Base-by-base conservation (phyloP, 768 basidiomycete genomes). In the Kwoniella newhampshirensis region DNA sequence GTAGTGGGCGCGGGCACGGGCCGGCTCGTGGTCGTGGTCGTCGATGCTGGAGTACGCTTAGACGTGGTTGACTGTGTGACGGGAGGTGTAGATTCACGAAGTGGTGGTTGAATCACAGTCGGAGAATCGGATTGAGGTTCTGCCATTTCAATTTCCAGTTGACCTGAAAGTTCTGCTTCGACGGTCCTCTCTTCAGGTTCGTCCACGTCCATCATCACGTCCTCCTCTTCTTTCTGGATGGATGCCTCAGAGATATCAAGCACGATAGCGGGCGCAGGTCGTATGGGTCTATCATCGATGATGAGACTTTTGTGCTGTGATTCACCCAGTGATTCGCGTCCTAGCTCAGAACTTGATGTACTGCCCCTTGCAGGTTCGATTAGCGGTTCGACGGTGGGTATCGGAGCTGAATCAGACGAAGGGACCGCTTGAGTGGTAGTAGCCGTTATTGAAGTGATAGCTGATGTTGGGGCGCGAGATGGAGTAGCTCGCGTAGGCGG, bases 221-320 rank as follows among this genome's bases (percentile, higher is more conserved):
- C 57, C 35, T 23, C 57, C 35, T 23, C 60, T 17, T 25, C n/a
- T 15, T 45, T 26, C 28, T 32, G 32, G 13, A 32, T 32, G 32
- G 32, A 32, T 6, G 32, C 7, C 7, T 32, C 32, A 32, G 32
- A 6, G 32, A 32, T 46, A 7, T 15, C 20, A 8, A 26, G 21
- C 8, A 27, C 27, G 13, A 23, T 23, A 15, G 30, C 18, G n/a
- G 57, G 45, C 25, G 52, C 52, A 45, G 59, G 52, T 41, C 54
- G 21, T 13, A 56, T 56, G 9, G 54, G 54, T 50, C 54, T 41
- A 17, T 56, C 54, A 39, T 56, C 54, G 12, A 56, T 32, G 32
- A 32, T 32, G 7, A 32, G 32, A 32, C 32, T 32, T 32, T 32
- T 32, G 32, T 32, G 32, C 13, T 32, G 32, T 13, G 32, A 13